Evolutionary conservation across 805 yeast species (phyloP).

Genomic region (Cyberlindnera xylosilytica): DNA sequence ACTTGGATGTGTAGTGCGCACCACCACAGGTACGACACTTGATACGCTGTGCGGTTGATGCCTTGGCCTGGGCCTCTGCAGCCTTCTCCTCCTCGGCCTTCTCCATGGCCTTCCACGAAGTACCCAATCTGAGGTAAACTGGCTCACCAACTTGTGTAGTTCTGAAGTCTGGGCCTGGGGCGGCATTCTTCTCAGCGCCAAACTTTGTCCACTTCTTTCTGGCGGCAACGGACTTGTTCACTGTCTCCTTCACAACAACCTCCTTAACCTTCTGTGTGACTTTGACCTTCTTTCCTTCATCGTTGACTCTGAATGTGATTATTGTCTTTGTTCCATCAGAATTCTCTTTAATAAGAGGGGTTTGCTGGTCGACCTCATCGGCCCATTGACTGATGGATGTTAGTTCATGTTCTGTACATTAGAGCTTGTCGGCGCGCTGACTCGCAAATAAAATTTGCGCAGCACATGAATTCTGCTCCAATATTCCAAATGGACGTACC

Average conservation of each 20-base stretch:
- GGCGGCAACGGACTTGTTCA: conserved; percentile 80
- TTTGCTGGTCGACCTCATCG: conserved; percentile 59
- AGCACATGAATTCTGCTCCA: too few species aligned
- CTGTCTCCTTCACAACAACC: conserved; percentile 73
- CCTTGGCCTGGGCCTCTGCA: conserved; percentile 44
- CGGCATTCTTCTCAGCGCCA: conserved; percentile 71
- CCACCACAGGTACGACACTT: conserved; percentile 93
- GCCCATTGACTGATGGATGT: conserved; percentile 23
- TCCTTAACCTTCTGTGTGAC: conserved; percentile 83
- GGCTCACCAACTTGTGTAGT: conserved; percentile 89
- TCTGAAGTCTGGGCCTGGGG: conserved; percentile 83
- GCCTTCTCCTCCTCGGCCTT: conserved; percentile 63
- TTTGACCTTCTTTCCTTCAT: conserved; percentile 79
- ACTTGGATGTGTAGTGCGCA: conserved; percentile 86
- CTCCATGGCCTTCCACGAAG: conserved; percentile 74
- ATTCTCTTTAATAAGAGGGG: conserved; percentile 69
- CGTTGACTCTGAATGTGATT: conserved; percentile 69
- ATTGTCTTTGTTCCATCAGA: conserved; percentile 90
- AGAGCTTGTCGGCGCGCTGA: too few species aligned
- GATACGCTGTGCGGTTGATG: conserved; percentile 42
- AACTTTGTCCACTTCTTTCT: conserved; percentile 87
- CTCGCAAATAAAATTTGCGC: too few species aligned
- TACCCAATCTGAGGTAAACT: conserved; percentile 69
- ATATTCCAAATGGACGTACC: too few species aligned
- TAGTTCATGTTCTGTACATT: background rate